A percentile compares a stretch with the other conserved stretches of the same genome.
Conservation (phyloP, 2,329 filamentous ascomycete species). For the Microcyclosporella mali region DNA sequence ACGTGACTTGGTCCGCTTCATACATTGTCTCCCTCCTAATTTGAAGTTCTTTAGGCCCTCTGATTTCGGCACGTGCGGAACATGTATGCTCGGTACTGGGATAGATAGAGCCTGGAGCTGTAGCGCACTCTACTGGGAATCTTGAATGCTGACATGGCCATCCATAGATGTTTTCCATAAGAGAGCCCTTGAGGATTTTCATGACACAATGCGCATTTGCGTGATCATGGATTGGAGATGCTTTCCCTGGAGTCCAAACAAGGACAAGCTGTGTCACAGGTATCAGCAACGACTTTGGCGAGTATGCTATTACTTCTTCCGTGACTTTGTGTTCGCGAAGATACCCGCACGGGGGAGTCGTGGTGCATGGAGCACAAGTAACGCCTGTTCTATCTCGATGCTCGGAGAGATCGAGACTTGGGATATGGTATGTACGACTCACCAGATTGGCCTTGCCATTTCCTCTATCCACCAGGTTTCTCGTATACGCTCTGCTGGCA, state of each 20-base stretch:
- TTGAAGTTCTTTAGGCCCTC: slow-evolving; percentile 34
- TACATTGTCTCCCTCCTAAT: slow-evolving; percentile 52
- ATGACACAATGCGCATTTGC: slow-evolving; percentile 83
- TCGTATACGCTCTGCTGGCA: slow-evolving; percentile 64
- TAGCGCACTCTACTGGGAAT: slow-evolving; percentile 25
- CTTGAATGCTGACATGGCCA: slow-evolving; percentile 52
- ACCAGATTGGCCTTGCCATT: slow-evolving; percentile 76
- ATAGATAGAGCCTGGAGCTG: slow-evolving; percentile 22
- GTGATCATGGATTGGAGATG: slow-evolving; percentile 76
- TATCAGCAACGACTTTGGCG: too few species aligned
- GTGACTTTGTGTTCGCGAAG: background rate
- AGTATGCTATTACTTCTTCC: background rate
- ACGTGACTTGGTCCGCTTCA: slow-evolving; percentile 67
- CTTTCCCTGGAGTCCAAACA: slow-evolving; percentile 81
- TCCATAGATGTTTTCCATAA: slow-evolving; percentile 75
- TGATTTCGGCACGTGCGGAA: slow-evolving; percentile 23
- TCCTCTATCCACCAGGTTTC: slow-evolving; percentile 83
- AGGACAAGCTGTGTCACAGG: slow-evolving; percentile 60
- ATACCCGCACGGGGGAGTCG: too few species aligned
- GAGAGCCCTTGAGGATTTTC: slow-evolving; percentile 71
- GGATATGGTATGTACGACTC: slow-evolving; percentile 27
- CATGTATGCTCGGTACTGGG: slow-evolving; percentile 27
- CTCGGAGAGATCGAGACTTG: background rate
- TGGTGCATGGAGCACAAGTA: too few species aligned
- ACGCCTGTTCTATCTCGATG: too few species aligned